Evolutionary conservation across 1,284 basidiomycete species (phyloP).

Genomic region (Irpex sp.): DNA sequence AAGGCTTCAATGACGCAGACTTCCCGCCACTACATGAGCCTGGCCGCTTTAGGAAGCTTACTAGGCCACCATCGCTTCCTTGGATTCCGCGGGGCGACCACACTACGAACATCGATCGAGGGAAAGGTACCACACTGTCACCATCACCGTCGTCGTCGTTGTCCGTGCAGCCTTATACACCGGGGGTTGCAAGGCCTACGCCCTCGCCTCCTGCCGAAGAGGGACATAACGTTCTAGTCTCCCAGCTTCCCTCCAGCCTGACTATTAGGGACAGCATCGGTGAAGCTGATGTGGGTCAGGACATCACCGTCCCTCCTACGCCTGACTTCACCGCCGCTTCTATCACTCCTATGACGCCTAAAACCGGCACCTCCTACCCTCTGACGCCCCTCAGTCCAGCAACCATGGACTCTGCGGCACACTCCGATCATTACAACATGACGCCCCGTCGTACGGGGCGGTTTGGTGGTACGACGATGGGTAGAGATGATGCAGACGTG

Average conservation of each 20-base stretch:
- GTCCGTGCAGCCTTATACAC: constrained; percentile 13
- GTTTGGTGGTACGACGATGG: not conserved
- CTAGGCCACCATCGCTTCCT: not conserved
- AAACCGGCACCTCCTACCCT: constrained; percentile 31
- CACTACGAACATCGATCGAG: not conserved
- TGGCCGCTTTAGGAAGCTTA: not conserved
- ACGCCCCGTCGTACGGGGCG: not conserved
- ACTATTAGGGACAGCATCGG: not conserved
- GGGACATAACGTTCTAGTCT: not conserved
- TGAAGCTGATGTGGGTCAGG: constrained; percentile 1
- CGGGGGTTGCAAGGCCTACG: not conserved
- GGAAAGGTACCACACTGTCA: not conserved
- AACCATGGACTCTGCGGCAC: not conserved
- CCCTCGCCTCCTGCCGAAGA: not conserved
- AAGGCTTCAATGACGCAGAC: constrained; percentile 2
- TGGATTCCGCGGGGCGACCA: constrained; percentile 1
- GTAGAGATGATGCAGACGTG: constrained; percentile 19
- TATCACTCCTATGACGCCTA: constrained; percentile 46
- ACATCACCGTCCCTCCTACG: constrained; percentile 35
- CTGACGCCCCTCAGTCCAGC: constrained; percentile 17
- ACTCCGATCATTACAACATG: not conserved
- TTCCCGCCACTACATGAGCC: constrained; percentile 5
- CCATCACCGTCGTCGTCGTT: constrained; percentile 9
- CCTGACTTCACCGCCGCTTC: constrained; percentile 46
- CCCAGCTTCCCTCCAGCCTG: constrained; percentile 6